phyloP scores from a whole-genome alignment of 2,329 filamentous ascomycete species.

The Coniochaeta sp. region DNA sequence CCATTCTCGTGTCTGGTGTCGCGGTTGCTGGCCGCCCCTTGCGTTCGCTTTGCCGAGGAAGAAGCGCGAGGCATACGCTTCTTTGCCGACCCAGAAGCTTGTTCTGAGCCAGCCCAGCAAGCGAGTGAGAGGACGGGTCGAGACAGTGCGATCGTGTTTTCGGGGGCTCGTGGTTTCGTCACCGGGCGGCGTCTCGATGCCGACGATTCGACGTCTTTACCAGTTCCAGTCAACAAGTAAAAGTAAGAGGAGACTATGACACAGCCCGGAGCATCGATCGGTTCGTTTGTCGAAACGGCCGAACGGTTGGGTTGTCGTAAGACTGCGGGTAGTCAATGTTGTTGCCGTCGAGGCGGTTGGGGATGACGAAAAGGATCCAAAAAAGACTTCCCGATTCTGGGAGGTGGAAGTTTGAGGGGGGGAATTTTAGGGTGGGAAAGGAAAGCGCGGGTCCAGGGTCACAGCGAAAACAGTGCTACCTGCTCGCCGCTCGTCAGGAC shows the following conservation, averaged over 20 bases:
- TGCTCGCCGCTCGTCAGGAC: too few relatives aligned
- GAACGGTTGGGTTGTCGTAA: background rate
- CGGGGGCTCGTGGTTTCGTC: background rate
- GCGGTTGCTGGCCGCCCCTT: slow-evolving; percentile 56
- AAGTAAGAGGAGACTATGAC: background rate
- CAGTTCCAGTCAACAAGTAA: too few relatives aligned
- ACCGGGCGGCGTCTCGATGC: background rate
- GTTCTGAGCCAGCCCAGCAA: slow-evolving; percentile 33
- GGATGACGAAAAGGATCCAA: background rate
- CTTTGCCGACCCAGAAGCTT: slow-evolving; percentile 32
- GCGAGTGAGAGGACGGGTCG: slow-evolving; percentile 1
- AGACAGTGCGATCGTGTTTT: background rate
- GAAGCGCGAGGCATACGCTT: slow-evolving; percentile 55
- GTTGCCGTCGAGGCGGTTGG: slow-evolving; percentile 2
- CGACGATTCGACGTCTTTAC: too few relatives aligned
- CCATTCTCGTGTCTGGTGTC: slow-evolving; percentile 82
- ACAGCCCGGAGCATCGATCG: background rate
- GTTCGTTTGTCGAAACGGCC: background rate
- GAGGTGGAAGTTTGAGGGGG: background rate
- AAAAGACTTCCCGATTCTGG: background rate
- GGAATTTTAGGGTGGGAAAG: background rate
- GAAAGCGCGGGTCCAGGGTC: background rate
- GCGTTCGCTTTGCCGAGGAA: slow-evolving; percentile 54
- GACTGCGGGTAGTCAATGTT: background rate
- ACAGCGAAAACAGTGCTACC: background rate